A percentile compares a stretch with the other conserved stretches of the same genome.
These are phyloP conservation scores for Calonectria montana DNA, from an alignment of 2,329 filamentous ascomycete species.

Conservation along the genomic window DNA sequence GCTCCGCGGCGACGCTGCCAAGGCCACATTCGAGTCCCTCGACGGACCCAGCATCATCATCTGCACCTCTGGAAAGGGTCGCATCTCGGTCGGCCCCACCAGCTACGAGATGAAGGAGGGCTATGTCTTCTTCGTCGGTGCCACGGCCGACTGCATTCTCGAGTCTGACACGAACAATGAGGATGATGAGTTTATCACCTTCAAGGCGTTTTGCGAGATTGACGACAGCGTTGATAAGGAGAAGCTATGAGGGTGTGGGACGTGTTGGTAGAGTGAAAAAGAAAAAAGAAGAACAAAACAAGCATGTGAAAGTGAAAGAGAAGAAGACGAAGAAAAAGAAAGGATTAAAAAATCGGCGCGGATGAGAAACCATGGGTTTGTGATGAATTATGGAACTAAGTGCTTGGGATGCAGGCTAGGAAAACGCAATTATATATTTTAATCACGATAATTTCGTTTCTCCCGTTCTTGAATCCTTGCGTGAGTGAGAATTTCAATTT, in stretches of 20 bases:
- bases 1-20: slow-evolving; percentile 77
- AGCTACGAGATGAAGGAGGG: slow-evolving; percentile 79
- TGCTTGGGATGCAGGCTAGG: slow-evolving; percentile 5
- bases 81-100: slow-evolving; percentile 86
- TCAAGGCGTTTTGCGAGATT: slow-evolving; percentile 94
- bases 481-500: neutral
- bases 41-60: slow-evolving; percentile 93
- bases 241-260: slow-evolving; percentile 28
- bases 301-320: neutral
- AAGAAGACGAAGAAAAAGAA: too few relatives aligned
- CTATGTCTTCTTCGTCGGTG: slow-evolving; percentile 86
- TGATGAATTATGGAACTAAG: slow-evolving; percentile 7
- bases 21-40: slow-evolving; percentile 88
- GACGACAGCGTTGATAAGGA: slow-evolving; percentile 55
- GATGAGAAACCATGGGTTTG: neutral
- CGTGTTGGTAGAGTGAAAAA: neutral
- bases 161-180: slow-evolving; percentile 69
- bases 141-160: slow-evolving; percentile 84
- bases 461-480: neutral
- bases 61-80: slow-evolving; percentile 85
- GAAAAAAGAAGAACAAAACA: too few relatives aligned
- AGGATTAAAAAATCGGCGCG: slow-evolving; percentile 4
- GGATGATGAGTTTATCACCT: slow-evolving; percentile 83
- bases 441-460: slow-evolving; percentile 13
- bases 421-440: slow-evolving; percentile 14